Percentiles rank a stretch among this genome's conserved stretches.
phyloP scores from a whole-genome alignment of 2,329 filamentous ascomycete species.

The Xylariaceae sp. region DNA sequence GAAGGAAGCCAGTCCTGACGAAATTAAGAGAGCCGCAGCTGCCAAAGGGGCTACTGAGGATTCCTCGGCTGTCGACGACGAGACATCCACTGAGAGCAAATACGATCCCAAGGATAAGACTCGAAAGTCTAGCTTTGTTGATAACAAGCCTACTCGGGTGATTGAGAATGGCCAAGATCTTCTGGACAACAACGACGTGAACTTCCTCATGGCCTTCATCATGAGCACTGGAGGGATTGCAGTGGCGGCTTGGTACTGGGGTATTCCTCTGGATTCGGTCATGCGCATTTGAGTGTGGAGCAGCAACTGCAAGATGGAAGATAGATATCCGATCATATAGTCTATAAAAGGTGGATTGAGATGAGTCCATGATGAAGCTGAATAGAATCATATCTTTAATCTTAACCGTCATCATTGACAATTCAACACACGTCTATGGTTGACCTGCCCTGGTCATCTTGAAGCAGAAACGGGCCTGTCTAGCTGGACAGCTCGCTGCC shows the following conservation, averaged over 20 bases:
- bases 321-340: too few species aligned
- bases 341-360: too few species aligned
- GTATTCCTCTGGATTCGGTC: slow-evolving; percentile 46
- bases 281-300: slow-evolving; percentile 23
- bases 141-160: slow-evolving; percentile 56
- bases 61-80: slow-evolving; percentile 34
- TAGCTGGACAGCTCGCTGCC: too few species aligned
- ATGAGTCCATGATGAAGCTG: too few species aligned
- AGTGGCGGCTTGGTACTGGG: slow-evolving; percentile 58
- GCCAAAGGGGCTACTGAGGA: slow-evolving; percentile 40
- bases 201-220: slow-evolving; percentile 79
- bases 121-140: slow-evolving; percentile 49
- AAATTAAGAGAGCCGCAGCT: slow-evolving; percentile 34
- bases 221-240: slow-evolving; percentile 79
- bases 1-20: slow-evolving; percentile 22
- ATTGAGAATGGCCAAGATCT: slow-evolving; percentile 67
- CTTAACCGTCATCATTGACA: too few species aligned
- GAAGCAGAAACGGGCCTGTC: too few species aligned
- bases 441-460: too few species aligned
- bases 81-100: slow-evolving; percentile 36
- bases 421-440: too few species aligned
- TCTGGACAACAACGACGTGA: slow-evolving; percentile 93
- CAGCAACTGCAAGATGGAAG: too few species aligned
- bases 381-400: too few species aligned
- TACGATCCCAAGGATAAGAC: slow-evolving; percentile 50